Evolutionary conservation across 148 eudicot genomes (phyloP).

Genomic region (Nyssa sinensis): DNA sequence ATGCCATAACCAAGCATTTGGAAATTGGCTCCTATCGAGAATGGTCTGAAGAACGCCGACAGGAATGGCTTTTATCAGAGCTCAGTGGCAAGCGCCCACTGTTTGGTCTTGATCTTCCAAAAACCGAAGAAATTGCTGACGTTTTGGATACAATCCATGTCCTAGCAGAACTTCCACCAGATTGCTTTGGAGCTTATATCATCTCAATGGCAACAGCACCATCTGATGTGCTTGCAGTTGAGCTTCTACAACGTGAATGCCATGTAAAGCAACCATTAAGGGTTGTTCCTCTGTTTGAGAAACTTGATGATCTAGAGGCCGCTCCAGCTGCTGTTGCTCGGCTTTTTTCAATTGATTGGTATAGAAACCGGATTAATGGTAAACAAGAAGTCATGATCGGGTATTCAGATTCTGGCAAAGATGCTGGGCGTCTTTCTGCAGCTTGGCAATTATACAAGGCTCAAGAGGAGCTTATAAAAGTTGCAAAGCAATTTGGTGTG

Average conservation of each 20-base stretch:
- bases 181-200: conserved; percentile 95
- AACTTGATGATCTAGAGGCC: conserved; percentile 80
- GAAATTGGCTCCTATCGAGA: conserved; percentile 91
- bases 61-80: conserved; percentile 97
- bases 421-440: conserved; percentile 94
- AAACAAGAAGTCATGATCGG: conserved; percentile 99
- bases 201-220: conserved; percentile 98
- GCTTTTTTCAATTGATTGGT: conserved; percentile 91
- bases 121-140: conserved; percentile 94
- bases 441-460: conserved; percentile 98
- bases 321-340: conserved; percentile 96
- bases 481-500: conserved; percentile 81
- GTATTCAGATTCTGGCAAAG: conserved; percentile 95
- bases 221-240: conserved; percentile 95
- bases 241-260: conserved; percentile 93
- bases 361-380: conserved; percentile 69
- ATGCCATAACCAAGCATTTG: conserved; percentile 83
- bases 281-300: conserved; percentile 95
- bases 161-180: conserved; percentile 85
- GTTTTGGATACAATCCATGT: conserved; percentile 81
- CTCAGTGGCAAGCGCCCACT: conserved; percentile 87
- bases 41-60: conserved; percentile 90
- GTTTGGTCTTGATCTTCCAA: conserved; percentile 88
- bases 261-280: conserved; percentile 78
- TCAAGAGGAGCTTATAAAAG: conserved; percentile 92